Percentiles rank a stretch among this genome's conserved stretches.
Conservation (phyloP, 345 rosid species). For the Turritis glabra region DNA sequence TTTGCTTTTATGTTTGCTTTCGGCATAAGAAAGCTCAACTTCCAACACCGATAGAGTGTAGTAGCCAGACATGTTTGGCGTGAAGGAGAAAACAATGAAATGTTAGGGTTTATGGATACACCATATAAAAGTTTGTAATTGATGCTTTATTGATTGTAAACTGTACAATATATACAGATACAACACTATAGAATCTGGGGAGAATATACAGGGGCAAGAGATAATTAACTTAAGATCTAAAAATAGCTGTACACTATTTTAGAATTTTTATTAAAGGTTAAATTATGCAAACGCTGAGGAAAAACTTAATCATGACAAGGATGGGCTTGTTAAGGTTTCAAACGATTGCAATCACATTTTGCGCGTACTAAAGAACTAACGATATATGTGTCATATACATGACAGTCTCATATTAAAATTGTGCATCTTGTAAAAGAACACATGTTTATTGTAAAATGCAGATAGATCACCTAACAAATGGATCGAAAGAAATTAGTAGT, state of each 20-base stretch:
- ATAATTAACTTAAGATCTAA: not conserved
- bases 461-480: too few species aligned
- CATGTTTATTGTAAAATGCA: too few species aligned
- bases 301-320: not conserved
- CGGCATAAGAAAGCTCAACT: slow-evolving; percentile 73
- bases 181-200: not conserved
- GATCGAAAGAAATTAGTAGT: too few species aligned
- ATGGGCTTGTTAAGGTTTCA: not conserved
- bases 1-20: slow-evolving; percentile 74
- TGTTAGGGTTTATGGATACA: not conserved
- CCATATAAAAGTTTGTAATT: not conserved
- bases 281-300: not conserved
- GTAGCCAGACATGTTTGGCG: not conserved
- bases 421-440: not conserved
- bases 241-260: too few species aligned
- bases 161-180: not conserved
- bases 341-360: not conserved
- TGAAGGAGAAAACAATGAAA: not conserved
- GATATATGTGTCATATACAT: too few species aligned
- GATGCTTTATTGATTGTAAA: not conserved
- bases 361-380: not conserved
- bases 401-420: slow-evolving; percentile 18
- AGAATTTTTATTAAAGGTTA: too few species aligned
- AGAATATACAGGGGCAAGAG: too few species aligned
- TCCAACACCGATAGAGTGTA: slow-evolving; percentile 44